A percentile compares a stretch with the other conserved stretches of the same genome.
These are phyloP conservation scores for Rutstroemia sp. DNA, from an alignment of 2,329 filamentous ascomycete species.

Conservation along the genomic window DNA sequence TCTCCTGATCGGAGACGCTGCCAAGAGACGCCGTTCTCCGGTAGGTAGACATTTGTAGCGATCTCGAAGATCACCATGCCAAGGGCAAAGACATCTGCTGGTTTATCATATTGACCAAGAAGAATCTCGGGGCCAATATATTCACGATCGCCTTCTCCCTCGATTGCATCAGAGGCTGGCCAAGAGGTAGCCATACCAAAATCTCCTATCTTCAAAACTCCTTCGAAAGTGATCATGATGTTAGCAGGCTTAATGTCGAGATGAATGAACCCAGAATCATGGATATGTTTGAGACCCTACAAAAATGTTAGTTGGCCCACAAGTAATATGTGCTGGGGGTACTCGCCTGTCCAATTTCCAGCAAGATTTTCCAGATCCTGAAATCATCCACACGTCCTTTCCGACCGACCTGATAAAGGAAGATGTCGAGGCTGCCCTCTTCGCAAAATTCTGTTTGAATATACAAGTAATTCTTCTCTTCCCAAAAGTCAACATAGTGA, in stretches of 20 bases:
- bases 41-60: slow-evolving; percentile 86
- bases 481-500: slow-evolving; percentile 80
- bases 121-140: slow-evolving; percentile 95
- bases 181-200: slow-evolving; percentile 76
- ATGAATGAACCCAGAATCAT: slow-evolving; percentile 79
- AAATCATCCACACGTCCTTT: slow-evolving; percentile 92
- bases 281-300: slow-evolving; percentile 83
- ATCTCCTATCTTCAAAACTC: slow-evolving; percentile 76
- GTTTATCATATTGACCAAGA: slow-evolving; percentile 77
- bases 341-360: slow-evolving; percentile 76
- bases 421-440: slow-evolving; percentile 82
- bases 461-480: slow-evolving; percentile 76
- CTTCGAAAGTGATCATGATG: slow-evolving; percentile 73
- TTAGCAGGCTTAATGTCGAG: slow-evolving; percentile 83
- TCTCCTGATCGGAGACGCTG: slow-evolving; percentile 83
- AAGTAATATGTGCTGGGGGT: no score
- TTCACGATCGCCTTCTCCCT: slow-evolving; percentile 90
- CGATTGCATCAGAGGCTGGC: slow-evolving; percentile 69
- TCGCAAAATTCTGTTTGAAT: slow-evolving; percentile 98
- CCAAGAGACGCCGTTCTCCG: slow-evolving; percentile 89
- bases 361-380: slow-evolving; percentile 94
- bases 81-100: slow-evolving; percentile 88
- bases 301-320: slow-evolving; percentile 19
- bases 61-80: slow-evolving; percentile 93
- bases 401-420: slow-evolving; percentile 73